These are phyloP conservation scores for Beauveria bassiana DNA, from an alignment of 2,329 filamentous ascomycete species.

Conservation along the genomic window DNA sequence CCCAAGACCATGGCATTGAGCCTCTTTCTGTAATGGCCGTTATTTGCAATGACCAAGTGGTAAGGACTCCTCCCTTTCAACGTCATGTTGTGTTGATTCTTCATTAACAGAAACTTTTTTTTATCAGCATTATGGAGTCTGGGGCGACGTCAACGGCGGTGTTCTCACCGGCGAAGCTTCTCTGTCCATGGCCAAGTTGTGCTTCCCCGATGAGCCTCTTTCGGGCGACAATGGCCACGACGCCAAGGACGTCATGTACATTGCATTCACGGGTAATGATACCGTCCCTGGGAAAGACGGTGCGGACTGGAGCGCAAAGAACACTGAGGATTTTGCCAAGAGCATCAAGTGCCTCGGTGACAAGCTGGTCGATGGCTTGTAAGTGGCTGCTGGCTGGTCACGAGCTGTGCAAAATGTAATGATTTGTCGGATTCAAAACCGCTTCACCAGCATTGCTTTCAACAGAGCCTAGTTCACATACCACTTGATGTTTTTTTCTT, in stretches of 20 bases:
- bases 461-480: not conserved
- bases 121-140: constrained; percentile 33
- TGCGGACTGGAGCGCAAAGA: constrained; percentile 42
- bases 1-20: constrained; percentile 28
- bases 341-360: constrained; percentile 40
- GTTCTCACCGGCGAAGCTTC: constrained; percentile 40
- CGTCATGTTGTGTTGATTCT: no score
- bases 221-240: constrained; percentile 44
- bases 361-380: constrained; percentile 27
- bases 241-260: constrained; percentile 46
- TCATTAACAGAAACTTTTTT: constrained; percentile 26
- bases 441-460: not conserved
- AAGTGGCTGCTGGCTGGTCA: not conserved
- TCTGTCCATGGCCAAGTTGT: constrained; percentile 42
- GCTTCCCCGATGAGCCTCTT: constrained; percentile 38
- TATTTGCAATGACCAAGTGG: constrained; percentile 36
- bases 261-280: constrained; percentile 43
- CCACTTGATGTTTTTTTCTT: no score
- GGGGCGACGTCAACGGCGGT: constrained; percentile 48
- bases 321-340: constrained; percentile 36
- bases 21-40: constrained; percentile 41
- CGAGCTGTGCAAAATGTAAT: not conserved
- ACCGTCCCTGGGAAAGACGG: constrained; percentile 41
- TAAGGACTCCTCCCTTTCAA: constrained; percentile 9
- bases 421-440: not conserved